Evolutionary conservation across 2,329 filamentous ascomycete species (phyloP).

Genomic region (Arthrobotrys iridis): DNA sequence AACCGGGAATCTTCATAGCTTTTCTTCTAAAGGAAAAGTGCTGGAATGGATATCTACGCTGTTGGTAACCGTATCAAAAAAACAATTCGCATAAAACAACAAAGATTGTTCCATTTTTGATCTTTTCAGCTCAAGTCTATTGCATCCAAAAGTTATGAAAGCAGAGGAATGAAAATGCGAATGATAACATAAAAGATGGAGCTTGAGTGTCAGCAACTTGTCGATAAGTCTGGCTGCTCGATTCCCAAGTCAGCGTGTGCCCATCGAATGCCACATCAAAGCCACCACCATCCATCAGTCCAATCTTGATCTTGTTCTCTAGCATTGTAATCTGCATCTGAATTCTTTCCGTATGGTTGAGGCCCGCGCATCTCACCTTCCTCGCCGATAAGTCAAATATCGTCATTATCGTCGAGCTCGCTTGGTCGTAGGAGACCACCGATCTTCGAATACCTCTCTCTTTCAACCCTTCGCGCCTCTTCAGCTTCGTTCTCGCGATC

Average conservation of each 20-base stretch:
- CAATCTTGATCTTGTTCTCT: slow-evolving; percentile 32
- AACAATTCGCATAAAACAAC: neutral
- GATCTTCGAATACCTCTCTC: slow-evolving; percentile 92
- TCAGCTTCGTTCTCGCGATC: slow-evolving; percentile 92
- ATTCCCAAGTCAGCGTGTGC: slow-evolving; percentile 54
- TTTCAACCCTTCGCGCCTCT: slow-evolving; percentile 85
- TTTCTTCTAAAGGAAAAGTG: neutral
- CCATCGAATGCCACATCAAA: slow-evolving; percentile 54
- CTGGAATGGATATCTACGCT: slow-evolving; percentile 25
- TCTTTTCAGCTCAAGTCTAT: slow-evolving; percentile 44
- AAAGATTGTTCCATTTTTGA: slow-evolving; percentile 14
- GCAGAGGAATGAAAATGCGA: slow-evolving; percentile 27
- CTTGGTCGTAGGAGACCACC: slow-evolving; percentile 95
- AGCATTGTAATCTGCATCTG: slow-evolving; percentile 14
- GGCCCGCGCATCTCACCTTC: slow-evolving; percentile 40
- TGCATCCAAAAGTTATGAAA: slow-evolving; percentile 34
- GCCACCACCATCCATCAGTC: slow-evolving; percentile 46
- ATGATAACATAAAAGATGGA: slow-evolving; percentile 18
- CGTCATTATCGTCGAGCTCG: slow-evolving; percentile 88
- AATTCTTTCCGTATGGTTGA: slow-evolving; percentile 32
- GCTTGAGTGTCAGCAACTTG: slow-evolving; percentile 46
- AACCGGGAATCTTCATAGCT: neutral
- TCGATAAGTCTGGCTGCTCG: slow-evolving; percentile 54
- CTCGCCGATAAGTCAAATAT: slow-evolving; percentile 62
- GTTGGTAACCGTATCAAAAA: slow-evolving; percentile 2